These are phyloP conservation scores for Sisymbrium altissimum DNA, from an alignment of 345 rosid genomes.

Conservation along the genomic window DNA sequence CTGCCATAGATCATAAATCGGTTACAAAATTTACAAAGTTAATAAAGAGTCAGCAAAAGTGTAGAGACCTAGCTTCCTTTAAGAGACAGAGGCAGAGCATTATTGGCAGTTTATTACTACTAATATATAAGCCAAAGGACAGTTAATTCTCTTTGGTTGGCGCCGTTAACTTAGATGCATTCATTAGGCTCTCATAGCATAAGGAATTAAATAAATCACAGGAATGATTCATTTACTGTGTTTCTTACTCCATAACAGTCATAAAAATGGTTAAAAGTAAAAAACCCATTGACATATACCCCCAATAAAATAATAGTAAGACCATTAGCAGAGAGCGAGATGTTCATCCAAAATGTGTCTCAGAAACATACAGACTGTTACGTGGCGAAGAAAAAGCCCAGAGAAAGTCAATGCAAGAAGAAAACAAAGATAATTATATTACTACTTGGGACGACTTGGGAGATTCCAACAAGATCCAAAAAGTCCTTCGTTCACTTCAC, in stretches of 20 bases:
- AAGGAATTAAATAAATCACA: not conserved
- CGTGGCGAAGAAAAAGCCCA: conserved; percentile 17
- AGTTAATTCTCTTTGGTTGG: conserved; percentile 5
- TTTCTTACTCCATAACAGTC: not conserved
- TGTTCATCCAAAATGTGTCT: conserved; percentile 20
- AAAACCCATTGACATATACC: conserved; percentile 1
- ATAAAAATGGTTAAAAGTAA: not conserved
- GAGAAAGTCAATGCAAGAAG: conserved; percentile 8
- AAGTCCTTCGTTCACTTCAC: not conserved
- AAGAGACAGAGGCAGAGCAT: not conserved
- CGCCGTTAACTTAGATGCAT: conserved; percentile 23
- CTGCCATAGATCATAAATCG: not conserved
- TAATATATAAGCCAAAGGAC: not conserved
- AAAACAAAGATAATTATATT: not conserved
- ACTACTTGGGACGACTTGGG: not conserved
- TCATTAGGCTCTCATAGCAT: not conserved
- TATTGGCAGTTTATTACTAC: not conserved
- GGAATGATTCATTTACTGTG: not conserved
- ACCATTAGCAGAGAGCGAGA: conserved; percentile 22
- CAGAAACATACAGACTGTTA: not conserved
- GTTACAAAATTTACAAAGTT: not conserved
- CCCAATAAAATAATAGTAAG: not conserved
- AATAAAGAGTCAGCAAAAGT: not conserved
- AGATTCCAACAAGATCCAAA: conserved; percentile 3
- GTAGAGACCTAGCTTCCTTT: not conserved